These are phyloP conservation scores for Notholithocarpus densiflorus DNA, from an alignment of 306 rosid genomes.

Conservation along the genomic window DNA sequence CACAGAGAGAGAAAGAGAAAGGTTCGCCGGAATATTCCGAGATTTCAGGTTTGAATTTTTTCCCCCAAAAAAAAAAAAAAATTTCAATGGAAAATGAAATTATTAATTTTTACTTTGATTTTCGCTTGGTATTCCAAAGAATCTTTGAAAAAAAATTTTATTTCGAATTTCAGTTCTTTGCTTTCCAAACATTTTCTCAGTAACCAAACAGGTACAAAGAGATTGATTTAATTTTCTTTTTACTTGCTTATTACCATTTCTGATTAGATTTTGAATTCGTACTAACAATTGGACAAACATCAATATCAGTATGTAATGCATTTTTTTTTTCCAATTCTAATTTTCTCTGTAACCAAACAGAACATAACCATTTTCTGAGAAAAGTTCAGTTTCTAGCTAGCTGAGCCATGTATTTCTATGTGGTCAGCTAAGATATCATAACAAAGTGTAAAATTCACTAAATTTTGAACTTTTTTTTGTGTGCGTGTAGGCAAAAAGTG, in stretches of 20 bases:
- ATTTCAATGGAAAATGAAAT: background rate
- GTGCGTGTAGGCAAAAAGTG: background rate
- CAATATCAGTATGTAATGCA: background rate
- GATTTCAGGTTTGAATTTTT: conserved; percentile 20
- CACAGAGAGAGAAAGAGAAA: background rate
- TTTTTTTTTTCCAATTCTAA: background rate
- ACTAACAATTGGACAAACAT: too few relatives aligned
- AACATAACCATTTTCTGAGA: background rate
- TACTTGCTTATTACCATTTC: too few relatives aligned
- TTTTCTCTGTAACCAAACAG: background rate
- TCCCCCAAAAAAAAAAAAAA: too few relatives aligned
- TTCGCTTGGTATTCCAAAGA: background rate
- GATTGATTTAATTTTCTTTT: background rate
- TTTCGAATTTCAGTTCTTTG: background rate
- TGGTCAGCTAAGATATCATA: background rate
- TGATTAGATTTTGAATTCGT: too few relatives aligned
- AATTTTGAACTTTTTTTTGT: background rate
- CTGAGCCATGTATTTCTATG: background rate
- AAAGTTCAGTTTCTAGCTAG: background rate
- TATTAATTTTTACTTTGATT: background rate
- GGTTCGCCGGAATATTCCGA: conserved; percentile 12
- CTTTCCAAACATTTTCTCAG: background rate
- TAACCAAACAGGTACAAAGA: background rate
- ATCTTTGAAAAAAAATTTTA: background rate
- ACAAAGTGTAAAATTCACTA: background rate